phyloP scores from a whole-genome alignment of 1,139 yeast genomes.

The Hanseniaspora sp. region DNA sequence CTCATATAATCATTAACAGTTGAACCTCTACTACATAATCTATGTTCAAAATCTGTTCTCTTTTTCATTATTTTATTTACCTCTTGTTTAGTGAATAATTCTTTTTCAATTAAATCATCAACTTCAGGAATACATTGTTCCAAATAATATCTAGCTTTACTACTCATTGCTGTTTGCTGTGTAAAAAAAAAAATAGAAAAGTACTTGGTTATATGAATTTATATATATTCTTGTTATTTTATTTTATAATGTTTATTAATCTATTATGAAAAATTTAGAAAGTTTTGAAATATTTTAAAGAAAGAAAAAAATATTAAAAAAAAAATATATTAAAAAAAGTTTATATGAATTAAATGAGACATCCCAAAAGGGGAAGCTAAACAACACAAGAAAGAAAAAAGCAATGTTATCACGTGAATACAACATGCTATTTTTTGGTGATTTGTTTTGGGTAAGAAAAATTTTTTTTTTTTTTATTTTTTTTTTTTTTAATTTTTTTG shows the following conservation, averaged over 20 bases:
- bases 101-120: conserved; percentile 73
- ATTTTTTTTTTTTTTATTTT: too few species aligned
- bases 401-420: conserved; percentile 10
- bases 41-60: conserved; percentile 90
- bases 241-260: too few species aligned
- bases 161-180: conserved; percentile 40
- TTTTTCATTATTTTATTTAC: conserved; percentile 78
- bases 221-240: too few species aligned
- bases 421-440: too few species aligned
- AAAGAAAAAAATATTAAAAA: too few species aligned
- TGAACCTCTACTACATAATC: conserved; percentile 76
- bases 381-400: not conserved
- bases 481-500: too few species aligned
- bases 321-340: too few species aligned
- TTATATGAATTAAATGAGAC: not conserved
- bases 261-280: too few species aligned
- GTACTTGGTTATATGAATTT: too few species aligned
- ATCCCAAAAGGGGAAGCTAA: not conserved
- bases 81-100: conserved; percentile 70
- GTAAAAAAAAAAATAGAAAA: too few species aligned
- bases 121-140: conserved; percentile 88
- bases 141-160: conserved; percentile 63
- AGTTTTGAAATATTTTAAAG: not conserved
- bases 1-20: conserved; percentile 64
- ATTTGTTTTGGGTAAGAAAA: too few species aligned